phyloP scores from a whole-genome alignment of 2,329 filamentous ascomycete genomes.

The Graphiopsis chlorocephala region DNA sequence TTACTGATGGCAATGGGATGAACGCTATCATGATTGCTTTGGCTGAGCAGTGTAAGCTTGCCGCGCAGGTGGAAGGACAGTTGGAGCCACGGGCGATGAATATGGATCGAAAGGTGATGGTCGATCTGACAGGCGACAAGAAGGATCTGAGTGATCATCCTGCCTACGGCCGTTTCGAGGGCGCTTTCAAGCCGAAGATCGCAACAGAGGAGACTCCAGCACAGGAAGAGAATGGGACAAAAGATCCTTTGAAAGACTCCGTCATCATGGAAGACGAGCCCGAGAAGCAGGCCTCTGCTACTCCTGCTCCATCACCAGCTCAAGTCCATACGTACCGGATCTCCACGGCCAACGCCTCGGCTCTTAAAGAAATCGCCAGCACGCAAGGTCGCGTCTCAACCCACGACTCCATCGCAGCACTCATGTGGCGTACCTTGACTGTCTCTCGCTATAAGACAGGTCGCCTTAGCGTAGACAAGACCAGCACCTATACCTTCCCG shows the following conservation, averaged over 20 bases:
- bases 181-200: slow-evolving; percentile 17
- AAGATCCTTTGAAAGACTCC: neutral
- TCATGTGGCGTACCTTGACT: slow-evolving; percentile 22
- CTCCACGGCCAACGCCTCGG: neutral
- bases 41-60: slow-evolving; percentile 21
- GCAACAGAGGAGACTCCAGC: neutral
- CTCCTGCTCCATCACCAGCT: neutral
- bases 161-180: slow-evolving; percentile 16
- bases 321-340: neutral
- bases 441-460: slow-evolving; percentile 18
- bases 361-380: slow-evolving; percentile 19
- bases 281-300: neutral
- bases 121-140: slow-evolving; percentile 16
- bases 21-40: slow-evolving; percentile 23
- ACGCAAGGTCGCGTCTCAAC: slow-evolving; percentile 19
- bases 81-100: slow-evolving; percentile 19
- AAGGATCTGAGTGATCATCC: slow-evolving; percentile 21
- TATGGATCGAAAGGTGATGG: slow-evolving; percentile 18
- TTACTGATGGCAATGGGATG: slow-evolving; percentile 25
- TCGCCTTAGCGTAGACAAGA: slow-evolving; percentile 19
- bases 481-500: slow-evolving; percentile 21
- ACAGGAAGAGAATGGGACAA: neutral
- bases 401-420: slow-evolving; percentile 23
- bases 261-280: neutral
- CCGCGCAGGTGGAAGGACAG: slow-evolving; percentile 17